Base-by-base conservation (phyloP, 768 basidiomycete genomes). In the Auriculariales sp. region DNA sequence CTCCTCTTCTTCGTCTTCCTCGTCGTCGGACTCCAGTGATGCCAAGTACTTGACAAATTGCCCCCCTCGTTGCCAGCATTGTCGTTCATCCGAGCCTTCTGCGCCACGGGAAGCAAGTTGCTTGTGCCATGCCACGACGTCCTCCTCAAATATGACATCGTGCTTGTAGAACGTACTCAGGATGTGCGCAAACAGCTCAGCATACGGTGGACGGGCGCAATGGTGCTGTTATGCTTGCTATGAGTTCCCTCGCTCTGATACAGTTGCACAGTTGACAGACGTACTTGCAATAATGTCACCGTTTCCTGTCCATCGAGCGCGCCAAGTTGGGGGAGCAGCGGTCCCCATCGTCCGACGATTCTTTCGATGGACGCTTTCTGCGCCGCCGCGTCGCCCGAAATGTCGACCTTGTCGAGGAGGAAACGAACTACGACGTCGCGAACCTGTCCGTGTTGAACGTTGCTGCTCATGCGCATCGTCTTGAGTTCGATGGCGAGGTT, bases 401-500 rank as follows among this genome's bases (percentile, higher is more conserved):
- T 70, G 46, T 68, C 68, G 42, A 92, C 81, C 52, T 75, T 74
- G 52, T 79, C 78, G 49, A 94, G 79, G 51, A 98, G 72, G 32
- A 79, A 85, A n/a, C 73, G 73, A 31, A 97, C 72, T n/a, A 97
- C 88, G 14, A 84, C 85, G 63, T 92, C 84, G 47, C 86, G 74
- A 14, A 95, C 92, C 47, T 79, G 72, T n/a, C 74, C 75, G 17
- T 95, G 72, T 10, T 87, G 77, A 25, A 97, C 94, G 58, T 97
- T 98, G 58, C 83, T 87, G 30, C 91, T 90, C 89, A 98, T 94
- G 46, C 93, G 85, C 39, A 99, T 75, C 36, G 94, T 95, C 68
- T 94, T 91, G 52, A 98, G 74, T 62, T 98, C 94, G 53, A 98
- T 84, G 1, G 87, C 74, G 1, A 92, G 91, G 62, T 95, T 91